Evolutionary conservation across 305 asterid genomes (phyloP).

Genomic region (Ilex paraguariensis): DNA sequence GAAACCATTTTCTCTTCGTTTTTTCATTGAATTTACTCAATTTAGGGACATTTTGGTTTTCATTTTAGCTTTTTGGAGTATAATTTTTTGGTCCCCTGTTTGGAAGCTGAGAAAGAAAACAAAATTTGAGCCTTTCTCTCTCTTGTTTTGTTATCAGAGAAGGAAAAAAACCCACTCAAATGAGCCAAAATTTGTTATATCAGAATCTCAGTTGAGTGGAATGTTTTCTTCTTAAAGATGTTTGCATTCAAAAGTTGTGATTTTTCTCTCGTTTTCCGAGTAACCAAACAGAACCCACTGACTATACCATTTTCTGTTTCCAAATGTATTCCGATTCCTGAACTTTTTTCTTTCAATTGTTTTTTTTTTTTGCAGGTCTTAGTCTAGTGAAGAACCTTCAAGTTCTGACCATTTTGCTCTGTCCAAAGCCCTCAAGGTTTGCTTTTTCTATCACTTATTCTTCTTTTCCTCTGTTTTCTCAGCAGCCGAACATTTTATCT

Average conservation of each 20-base stretch:
- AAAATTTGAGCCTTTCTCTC: no score
- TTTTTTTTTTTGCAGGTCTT: slow-evolving; percentile 14
- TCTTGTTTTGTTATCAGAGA: no score
- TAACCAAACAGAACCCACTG: no score
- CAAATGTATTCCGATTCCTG: no score
- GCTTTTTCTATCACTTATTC: not conserved
- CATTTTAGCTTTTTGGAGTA: slow-evolving; percentile 1
- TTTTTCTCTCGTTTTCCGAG: no score
- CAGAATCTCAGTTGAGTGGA: not conserved
- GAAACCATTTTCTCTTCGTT: no score
- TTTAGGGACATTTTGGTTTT: not conserved
- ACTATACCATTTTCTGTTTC: no score
- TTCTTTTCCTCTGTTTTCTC: slow-evolving; percentile 9
- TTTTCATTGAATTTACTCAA: not conserved
- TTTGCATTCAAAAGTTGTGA: not conserved
- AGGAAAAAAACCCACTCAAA: no score
- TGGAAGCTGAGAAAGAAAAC: no score
- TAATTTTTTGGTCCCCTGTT: no score
- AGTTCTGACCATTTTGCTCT: slow-evolving; percentile 4
- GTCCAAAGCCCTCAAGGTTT: slow-evolving; percentile 6
- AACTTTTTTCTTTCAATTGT: not conserved
- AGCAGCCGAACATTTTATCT: slow-evolving; percentile 17
- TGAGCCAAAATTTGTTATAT: no score
- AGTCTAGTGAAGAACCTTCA: slow-evolving; percentile 6
- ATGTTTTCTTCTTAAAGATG: slow-evolving; percentile 1